Evolutionary conservation across 768 basidiomycete species (phyloP).

Genomic region (Hortiboletus flavorubellus): DNA sequence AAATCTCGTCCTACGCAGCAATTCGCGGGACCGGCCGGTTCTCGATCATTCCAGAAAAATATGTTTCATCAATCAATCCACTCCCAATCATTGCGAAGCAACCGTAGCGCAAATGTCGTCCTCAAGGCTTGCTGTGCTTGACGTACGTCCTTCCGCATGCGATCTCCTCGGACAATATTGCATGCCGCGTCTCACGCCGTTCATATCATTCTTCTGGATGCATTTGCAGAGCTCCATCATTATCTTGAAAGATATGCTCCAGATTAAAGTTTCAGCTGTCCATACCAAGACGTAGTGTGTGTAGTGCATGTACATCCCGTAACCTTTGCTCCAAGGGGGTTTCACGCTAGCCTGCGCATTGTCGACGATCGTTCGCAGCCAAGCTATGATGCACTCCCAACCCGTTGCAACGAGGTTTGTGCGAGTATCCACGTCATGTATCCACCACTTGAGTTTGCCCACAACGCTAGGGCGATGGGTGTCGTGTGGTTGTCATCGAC

Average conservation of each 20-base stretch:
- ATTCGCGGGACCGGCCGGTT: conserved; percentile 21
- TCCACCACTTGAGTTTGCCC: background rate
- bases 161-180: conserved; percentile 26
- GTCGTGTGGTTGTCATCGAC: background rate
- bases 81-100: background rate
- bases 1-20: conserved; percentile 5
- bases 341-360: conserved; percentile 1
- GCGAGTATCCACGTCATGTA: background rate
- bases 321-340: conserved; percentile 2
- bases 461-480: background rate
- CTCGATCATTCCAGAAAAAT: conserved; percentile 7
- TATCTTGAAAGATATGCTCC: conserved; percentile 17
- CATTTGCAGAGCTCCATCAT: background rate
- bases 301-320: conserved; percentile 10
- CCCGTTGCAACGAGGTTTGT: conserved; percentile 9
- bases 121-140: conserved; percentile 13
- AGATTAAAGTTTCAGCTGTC: conserved; percentile 15
- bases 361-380: conserved; percentile 7
- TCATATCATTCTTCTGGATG: background rate
- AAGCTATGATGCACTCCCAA: conserved; percentile 4
- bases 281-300: conserved; percentile 6
- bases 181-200: background rate
- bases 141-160: conserved; percentile 9
- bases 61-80: conserved; percentile 4
- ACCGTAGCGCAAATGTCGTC: background rate